Evolutionary conservation across 306 rosid genomes (phyloP).

Genomic region (Canavalia ensiformis): DNA sequence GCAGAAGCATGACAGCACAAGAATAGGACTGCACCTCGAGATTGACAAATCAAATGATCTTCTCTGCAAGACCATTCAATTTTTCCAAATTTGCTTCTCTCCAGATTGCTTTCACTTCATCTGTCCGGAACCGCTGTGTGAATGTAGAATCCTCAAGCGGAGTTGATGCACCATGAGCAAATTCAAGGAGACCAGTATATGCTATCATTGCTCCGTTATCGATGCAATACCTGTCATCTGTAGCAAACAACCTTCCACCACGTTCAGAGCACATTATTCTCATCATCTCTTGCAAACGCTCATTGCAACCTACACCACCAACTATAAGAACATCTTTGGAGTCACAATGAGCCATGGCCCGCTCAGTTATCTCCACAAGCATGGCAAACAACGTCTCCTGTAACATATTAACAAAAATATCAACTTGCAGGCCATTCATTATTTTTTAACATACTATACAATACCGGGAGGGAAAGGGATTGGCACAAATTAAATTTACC

Average conservation of each 20-base stretch:
- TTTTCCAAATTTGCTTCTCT: slow-evolving; percentile 60
- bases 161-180: slow-evolving; percentile 72
- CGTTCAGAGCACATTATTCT: slow-evolving; percentile 90
- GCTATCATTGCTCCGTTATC: slow-evolving; percentile 99
- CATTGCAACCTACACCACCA: slow-evolving; percentile 96
- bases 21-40: slow-evolving; percentile 37
- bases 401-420: slow-evolving; percentile 35
- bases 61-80: slow-evolving; percentile 43
- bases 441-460: neutral
- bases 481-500: slow-evolving; percentile 51
- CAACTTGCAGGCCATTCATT: slow-evolving; percentile 4
- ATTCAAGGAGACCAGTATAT: slow-evolving; percentile 91
- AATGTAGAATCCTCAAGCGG: slow-evolving; percentile 78
- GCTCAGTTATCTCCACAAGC: slow-evolving; percentile 96
- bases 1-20: neutral
- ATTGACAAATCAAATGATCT: slow-evolving; percentile 47
- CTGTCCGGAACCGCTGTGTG: slow-evolving; percentile 91
- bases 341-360: slow-evolving; percentile 98
- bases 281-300: slow-evolving; percentile 95
- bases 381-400: slow-evolving; percentile 90
- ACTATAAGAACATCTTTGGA: slow-evolving; percentile 88
- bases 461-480: neutral
- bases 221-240: slow-evolving; percentile 90
- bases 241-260: slow-evolving; percentile 88
- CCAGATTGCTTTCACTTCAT: slow-evolving; percentile 95